Conservation (phyloP, 148 eudicot species). For the Fagopyrum esculentum region DNA sequence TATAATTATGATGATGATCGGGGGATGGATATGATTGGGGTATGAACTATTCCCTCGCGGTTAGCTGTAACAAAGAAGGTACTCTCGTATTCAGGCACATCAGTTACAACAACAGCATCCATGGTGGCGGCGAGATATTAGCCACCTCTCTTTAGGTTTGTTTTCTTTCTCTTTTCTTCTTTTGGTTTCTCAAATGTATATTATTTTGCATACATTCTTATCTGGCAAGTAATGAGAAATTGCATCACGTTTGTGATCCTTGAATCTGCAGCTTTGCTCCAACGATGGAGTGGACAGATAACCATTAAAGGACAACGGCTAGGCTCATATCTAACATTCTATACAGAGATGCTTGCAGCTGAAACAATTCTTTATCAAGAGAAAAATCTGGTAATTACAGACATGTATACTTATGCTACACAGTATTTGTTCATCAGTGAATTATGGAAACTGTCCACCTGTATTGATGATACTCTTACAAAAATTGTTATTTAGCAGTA, state of each 20-base stretch:
- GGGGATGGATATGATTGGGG: too few relatives aligned
- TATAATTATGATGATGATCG: not conserved
- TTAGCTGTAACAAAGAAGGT: slow-evolving; percentile 31
- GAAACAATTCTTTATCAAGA: slow-evolving; percentile 85
- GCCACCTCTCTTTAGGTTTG: slow-evolving; percentile 87
- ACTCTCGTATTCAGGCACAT: slow-evolving; percentile 25
- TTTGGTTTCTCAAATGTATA: not conserved
- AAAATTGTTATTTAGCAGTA: not conserved
- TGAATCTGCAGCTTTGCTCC: slow-evolving; percentile 71
- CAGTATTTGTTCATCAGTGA: not conserved
- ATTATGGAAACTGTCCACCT: not conserved
- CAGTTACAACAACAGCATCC: slow-evolving; percentile 21
- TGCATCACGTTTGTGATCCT: not conserved
- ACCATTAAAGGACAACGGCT: slow-evolving; percentile 78
- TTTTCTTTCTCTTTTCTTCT: slow-evolving; percentile 12
- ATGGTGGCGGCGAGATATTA: slow-evolving; percentile 64
- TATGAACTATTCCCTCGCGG: not conserved
- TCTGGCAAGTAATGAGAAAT: not conserved
- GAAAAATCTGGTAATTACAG: slow-evolving; percentile 59
- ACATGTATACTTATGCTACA: not conserved
- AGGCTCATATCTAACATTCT: slow-evolving; percentile 73
- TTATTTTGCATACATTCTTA: not conserved
- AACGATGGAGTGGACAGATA: slow-evolving; percentile 99
- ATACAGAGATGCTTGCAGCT: slow-evolving; percentile 97
- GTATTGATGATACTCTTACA: not conserved